Base-by-base conservation (phyloP, 2,329 filamentous ascomycete species). In the Paramyrothecium sp. region DNA sequence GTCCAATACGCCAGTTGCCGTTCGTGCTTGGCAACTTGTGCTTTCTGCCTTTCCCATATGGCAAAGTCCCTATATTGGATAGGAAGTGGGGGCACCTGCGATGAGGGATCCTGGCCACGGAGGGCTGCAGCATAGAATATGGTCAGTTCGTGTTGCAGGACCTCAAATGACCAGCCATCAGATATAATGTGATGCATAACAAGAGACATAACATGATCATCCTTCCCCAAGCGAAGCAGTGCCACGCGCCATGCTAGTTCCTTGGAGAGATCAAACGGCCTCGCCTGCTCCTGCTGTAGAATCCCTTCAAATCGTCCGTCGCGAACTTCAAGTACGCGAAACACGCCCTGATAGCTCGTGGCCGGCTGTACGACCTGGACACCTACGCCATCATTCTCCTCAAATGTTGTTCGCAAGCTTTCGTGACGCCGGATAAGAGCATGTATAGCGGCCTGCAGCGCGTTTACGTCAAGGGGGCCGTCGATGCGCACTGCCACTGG, bases 61-160 rank as follows among this genome's bases (percentile, higher is more conserved):
- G 64, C 41, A 30, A 58, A 64, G 51, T 66, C 61, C 11, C 63
- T 50, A 33, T 64, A 66, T 56, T 66, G 61, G 16, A 66, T 64
- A 1, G 63, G 54, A 1, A 66, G 56, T 0, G 62, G 61, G 1
- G 44, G 22, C 12, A 60, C 30, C 10, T 54, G 20, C 4, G 58
- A 56, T 3, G 59, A 16, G 33, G 33, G 59, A 23, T 63, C 57
- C 34, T 44, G 51, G 13, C 34, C 34, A 19, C 22, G n/a, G 19
- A 53, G n/a, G 3, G 51, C 51, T 19, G 51, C 33, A 41, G 51
- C 7, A 22, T 53, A 58, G 38, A 58, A 59, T 13, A 4, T 10
- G 11, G 41, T 49, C n/a, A 62, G 58, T 51, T 62, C 60, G 3
- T 23, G 30, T 23, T 53, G 55, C 7, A 62, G n/a, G 46, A 62